Evolutionary conservation across 345 rosid species (phyloP).

Genomic region (Eucalyptus regnans): DNA sequence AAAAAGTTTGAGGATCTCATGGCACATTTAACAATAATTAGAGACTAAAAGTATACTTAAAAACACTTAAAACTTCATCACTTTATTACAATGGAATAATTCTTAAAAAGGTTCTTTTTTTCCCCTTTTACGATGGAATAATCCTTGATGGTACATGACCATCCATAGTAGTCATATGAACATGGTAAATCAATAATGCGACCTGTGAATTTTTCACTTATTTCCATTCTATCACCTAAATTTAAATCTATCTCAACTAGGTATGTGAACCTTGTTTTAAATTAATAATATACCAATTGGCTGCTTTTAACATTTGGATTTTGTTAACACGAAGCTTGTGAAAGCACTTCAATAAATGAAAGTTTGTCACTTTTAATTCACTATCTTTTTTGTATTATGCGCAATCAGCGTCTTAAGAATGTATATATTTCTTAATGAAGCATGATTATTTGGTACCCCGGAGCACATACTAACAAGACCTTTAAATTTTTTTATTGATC

Average conservation of each 20-base stretch:
- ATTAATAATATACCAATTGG: background rate
- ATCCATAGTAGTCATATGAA: background rate
- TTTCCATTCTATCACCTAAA: background rate
- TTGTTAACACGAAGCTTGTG: background rate
- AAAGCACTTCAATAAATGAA: background rate
- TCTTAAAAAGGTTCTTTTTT: too few species aligned
- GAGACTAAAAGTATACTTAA: background rate
- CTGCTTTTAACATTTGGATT: background rate
- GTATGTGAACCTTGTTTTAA: fast-evolving
- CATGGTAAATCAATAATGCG: fast-evolving
- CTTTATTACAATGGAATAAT: background rate
- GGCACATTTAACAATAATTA: background rate
- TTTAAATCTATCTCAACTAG: background rate
- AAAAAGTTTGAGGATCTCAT: background rate
- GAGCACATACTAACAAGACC: background rate
- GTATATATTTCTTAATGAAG: too few species aligned
- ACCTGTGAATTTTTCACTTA: background rate
- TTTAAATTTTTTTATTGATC: background rate
- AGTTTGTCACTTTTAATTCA: background rate
- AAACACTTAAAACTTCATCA: background rate
- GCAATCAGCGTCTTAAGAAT: background rate
- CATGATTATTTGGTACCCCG: background rate
- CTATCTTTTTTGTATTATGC: background rate
- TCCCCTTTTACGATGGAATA: too few species aligned
- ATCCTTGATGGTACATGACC: background rate